These are phyloP conservation scores for Plasmodium fragile DNA, from an alignment of 169 alveolate species.

Conservation along the genomic window DNA sequence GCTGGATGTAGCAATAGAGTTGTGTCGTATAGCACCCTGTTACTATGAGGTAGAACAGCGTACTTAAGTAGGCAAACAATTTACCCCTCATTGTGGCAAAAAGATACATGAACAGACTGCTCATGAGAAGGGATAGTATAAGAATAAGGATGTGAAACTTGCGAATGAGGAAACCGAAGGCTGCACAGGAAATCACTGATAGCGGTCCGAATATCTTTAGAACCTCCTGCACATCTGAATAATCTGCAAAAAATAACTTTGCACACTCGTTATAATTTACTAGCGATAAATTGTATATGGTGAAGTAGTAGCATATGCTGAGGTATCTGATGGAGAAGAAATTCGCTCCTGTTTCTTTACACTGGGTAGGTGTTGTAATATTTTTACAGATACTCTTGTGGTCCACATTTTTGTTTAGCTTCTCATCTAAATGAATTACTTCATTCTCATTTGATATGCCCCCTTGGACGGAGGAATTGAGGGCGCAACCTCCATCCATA, in stretches of 20 bases:
- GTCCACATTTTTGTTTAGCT: not conserved
- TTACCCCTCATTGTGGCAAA: constrained; percentile 61
- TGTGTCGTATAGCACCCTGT: constrained; percentile 81
- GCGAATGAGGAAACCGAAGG: constrained; percentile 43
- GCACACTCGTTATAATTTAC: constrained; percentile 75
- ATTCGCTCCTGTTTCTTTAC: not conserved
- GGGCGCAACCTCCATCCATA: not conserved
- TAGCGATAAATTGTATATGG: constrained; percentile 63
- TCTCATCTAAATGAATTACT: not conserved
- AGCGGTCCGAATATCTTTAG: constrained; percentile 63
- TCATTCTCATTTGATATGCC: not conserved
- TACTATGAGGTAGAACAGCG: constrained; percentile 74
- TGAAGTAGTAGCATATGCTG: constrained; percentile 69
- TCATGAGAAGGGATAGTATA: constrained; percentile 41
- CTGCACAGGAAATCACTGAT: constrained; percentile 53
- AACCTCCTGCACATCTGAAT: constrained; percentile 38
- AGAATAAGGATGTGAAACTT: constrained; percentile 37
- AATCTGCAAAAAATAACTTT: constrained; percentile 59
- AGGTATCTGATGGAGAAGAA: constrained; percentile 51
- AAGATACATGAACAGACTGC: constrained; percentile 75
- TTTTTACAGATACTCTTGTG: not conserved
- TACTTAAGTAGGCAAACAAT: constrained; percentile 72
- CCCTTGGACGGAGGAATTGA: not conserved
- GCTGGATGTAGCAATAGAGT: constrained; percentile 77
- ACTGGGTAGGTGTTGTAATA: not conserved